Evolutionary conservation across 768 basidiomycete species (phyloP), one percentile per base, ranked within the genome.

Genomic region (Aureoboletus auriporus): DNA sequence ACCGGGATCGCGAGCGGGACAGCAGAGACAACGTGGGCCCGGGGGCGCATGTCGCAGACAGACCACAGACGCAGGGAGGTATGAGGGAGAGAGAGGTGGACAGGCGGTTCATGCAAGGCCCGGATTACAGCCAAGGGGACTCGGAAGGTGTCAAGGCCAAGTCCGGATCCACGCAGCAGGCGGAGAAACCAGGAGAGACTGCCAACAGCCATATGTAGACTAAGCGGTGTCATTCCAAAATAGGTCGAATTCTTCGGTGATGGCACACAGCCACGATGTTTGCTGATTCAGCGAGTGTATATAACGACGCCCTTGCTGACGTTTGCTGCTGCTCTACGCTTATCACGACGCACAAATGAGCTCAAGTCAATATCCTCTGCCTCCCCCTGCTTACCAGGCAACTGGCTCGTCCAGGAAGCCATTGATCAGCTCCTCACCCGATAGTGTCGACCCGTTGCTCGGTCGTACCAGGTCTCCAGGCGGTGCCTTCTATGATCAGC

Each of bases 401-500:
- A 60, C 67, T 6, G 73, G 76, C 1, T 66, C 78, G 39, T 60
- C 75, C 2, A 65, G 62, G 8, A 63, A 68, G 55, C 47, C 63
- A 36, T 40, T 69, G 40, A 52, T 75, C 67, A 46, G 60, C 52
- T 27, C 66, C 45, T 54, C 63, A 56, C 69, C 74, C n/a, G 71
- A 70, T 6, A 60, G 64, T 7, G 59, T 63, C 2, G 76, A 86
- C 51, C 87, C 86, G 1, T 69, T 91, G 33, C 73, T 88, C 23
- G 75, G 73, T 36, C 59, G 62, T 23, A 73, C 79, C 46, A 72
- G 75, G 50, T 70, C 67, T 36, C 64, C 72, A 14, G 66, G 66
- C 14, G 74, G 75, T 27, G 83, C 71, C n/a, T 75, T 83, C 55
- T 88, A 78, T 55, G 80, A 93, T 69, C 89, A 93, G 56, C 84